phyloP scores from a whole-genome alignment of 345 rosid species.

The Carallia pectinifolia region DNA sequence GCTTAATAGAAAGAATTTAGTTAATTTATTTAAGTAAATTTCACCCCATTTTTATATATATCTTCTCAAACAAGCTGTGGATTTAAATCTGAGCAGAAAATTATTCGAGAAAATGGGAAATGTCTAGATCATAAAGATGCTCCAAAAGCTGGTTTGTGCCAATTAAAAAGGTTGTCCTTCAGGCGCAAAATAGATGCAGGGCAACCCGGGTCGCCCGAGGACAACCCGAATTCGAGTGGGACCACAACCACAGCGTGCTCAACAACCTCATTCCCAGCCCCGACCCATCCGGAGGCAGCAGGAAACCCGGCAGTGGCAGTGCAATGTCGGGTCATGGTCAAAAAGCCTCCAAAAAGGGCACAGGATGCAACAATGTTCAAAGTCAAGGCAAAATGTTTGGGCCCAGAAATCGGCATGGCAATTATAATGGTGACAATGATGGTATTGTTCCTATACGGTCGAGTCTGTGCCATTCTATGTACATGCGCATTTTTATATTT shows the following conservation, averaged over 20 bases:
- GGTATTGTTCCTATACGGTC: conserved; percentile 22
- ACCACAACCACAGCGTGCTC: conserved; percentile 1
- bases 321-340: background rate
- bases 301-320: background rate
- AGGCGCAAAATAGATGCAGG: conserved; percentile 25
- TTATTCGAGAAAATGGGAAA: conserved; percentile 26
- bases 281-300: background rate
- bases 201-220: conserved; percentile 34
- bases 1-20: too few relatives aligned
- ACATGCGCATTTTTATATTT: conserved; percentile 31
- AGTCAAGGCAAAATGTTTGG: conserved; percentile 11
- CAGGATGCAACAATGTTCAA: background rate
- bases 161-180: conserved; percentile 14
- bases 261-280: conserved; percentile 10
- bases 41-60: background rate
- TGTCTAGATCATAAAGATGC: conserved; percentile 12
- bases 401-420: conserved; percentile 53
- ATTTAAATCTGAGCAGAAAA: conserved; percentile 21
- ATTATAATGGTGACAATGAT: conserved; percentile 34
- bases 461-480: conserved; percentile 29
- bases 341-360: background rate
- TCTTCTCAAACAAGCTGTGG: conserved; percentile 29
- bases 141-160: conserved; percentile 18
- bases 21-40: background rate
- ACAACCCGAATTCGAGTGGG: conserved; percentile 18